Evolutionary conservation across 2,329 filamentous ascomycete species (phyloP), one percentile per base, ranked within the genome.

Genomic region (Claviceps sorghi): DNA sequence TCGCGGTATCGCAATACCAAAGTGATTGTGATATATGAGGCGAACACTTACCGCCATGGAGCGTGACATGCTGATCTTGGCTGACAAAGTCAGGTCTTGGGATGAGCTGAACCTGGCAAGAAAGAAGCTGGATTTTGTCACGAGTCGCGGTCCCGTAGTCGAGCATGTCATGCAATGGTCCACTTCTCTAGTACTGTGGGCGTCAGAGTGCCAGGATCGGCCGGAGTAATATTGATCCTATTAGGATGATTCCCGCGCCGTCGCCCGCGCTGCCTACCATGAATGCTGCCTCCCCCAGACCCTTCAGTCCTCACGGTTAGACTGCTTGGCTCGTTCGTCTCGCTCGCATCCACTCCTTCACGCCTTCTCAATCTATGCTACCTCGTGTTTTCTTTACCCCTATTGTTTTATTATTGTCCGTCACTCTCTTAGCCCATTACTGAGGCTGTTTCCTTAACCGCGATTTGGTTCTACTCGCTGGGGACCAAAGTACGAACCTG

Each of bases 11-110:
- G 17, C n/a, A 10, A 30, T 26, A 6, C 9, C 36, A 5, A 21
- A 15, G 22, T 8, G 1, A 21, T 2, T 10, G 3, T 6, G 19
- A 32, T 11, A 6, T 4, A 3, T 22, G 38, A 22, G n/a, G 32
- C 1, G 19, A 13, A 7, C 13, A 32, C 36, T 19, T 58, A 67
- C 65, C 45, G 65, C 65, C 57, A 63, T 52, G 53, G 62, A 59
- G 53, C 64, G 64, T 49, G 64, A 67, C 65, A 68, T 67, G 54
- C 54, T 58, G 43, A 43, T 13, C 6, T 43, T 8, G 13, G 51
- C 32, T 43, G 42, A 21, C 19, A 11, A 9, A 17, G 15, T 26
- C 15, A 19, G 9, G 7, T 29, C 15, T 17, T 30, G 30, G 13
- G 30, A 11, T 19, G 45, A 8, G 21, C 32, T 34, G 15, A 15